Evolutionary conservation across 148 eudicot species (phyloP).

Genomic region (Rhododendron molle): DNA sequence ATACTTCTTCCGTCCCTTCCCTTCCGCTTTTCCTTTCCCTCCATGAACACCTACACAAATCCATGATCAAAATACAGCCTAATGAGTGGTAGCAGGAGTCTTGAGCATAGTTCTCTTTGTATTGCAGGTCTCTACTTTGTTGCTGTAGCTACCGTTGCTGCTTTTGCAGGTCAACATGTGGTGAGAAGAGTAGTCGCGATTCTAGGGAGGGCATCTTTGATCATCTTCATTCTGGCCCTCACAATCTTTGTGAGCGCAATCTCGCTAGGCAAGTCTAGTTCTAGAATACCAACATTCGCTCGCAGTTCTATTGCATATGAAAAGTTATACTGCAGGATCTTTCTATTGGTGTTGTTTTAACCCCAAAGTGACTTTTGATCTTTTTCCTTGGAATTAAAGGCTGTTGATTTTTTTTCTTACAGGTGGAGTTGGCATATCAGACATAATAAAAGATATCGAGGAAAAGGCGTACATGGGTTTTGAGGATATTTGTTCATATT

Average conservation of each 20-base stretch:
- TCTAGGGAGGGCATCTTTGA: slow-evolving; percentile 75
- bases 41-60: neutral
- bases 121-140: slow-evolving; percentile 56
- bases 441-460: slow-evolving; percentile 50
- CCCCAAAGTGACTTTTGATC: neutral
- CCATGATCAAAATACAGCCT: neutral
- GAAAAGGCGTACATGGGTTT: slow-evolving; percentile 78
- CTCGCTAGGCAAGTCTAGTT: slow-evolving; percentile 52
- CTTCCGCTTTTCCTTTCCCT: neutral
- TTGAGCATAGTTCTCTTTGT: neutral
- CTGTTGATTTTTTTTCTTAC: neutral
- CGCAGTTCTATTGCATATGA: neutral
- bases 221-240: slow-evolving; percentile 77
- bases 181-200: slow-evolving; percentile 57
- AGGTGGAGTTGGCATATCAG: slow-evolving; percentile 55
- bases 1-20: neutral
- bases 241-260: slow-evolving; percentile 78
- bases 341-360: neutral
- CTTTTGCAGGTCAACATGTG: slow-evolving; percentile 74
- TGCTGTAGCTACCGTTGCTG: slow-evolving; percentile 70
- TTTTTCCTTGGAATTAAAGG: neutral
- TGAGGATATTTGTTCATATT: slow-evolving; percentile 53
- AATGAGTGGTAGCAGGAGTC: neutral
- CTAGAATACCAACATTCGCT: neutral
- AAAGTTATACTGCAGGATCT: neutral